A percentile compares a stretch with the other conserved stretches of the same genome.
Conservation (phyloP, 306 rosid genomes). For the Senna siamea region DNA sequence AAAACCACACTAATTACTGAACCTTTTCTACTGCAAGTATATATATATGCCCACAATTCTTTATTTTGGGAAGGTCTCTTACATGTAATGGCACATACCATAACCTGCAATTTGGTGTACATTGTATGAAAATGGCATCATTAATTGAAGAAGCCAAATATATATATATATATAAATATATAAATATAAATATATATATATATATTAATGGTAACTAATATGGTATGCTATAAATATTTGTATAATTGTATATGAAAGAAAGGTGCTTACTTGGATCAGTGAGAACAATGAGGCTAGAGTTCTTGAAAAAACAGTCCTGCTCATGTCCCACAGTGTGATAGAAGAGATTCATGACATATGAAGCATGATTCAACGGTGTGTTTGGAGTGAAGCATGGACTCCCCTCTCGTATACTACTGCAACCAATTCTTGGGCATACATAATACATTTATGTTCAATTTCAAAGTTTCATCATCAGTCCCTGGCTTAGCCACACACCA, state of each 20-base stretch:
- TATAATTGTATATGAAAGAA: too few relatives aligned
- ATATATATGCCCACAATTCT: background rate
- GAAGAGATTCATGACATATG: background rate
- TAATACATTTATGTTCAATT: background rate
- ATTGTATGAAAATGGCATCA: background rate
- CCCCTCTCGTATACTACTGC: background rate
- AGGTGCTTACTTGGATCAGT: background rate
- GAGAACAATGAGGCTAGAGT: background rate
- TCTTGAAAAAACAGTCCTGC: background rate
- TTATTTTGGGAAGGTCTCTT: background rate
- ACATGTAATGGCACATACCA: background rate
- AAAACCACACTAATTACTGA: background rate
- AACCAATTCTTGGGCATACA: background rate
- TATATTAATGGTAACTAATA: too few relatives aligned
- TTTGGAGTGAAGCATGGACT: background rate
- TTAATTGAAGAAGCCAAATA: background rate
- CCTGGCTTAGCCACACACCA: slow-evolving; percentile 12
- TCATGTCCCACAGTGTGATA: background rate
- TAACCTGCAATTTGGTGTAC: background rate
- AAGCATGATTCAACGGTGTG: background rate
- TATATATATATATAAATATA: too few relatives aligned
- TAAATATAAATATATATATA: too few relatives aligned
- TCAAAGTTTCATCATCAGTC: background rate
- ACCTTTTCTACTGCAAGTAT: background rate
- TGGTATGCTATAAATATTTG: too few relatives aligned